phyloP scores from a whole-genome alignment of 1,139 yeast species.

The Kodamaea sp. region DNA sequence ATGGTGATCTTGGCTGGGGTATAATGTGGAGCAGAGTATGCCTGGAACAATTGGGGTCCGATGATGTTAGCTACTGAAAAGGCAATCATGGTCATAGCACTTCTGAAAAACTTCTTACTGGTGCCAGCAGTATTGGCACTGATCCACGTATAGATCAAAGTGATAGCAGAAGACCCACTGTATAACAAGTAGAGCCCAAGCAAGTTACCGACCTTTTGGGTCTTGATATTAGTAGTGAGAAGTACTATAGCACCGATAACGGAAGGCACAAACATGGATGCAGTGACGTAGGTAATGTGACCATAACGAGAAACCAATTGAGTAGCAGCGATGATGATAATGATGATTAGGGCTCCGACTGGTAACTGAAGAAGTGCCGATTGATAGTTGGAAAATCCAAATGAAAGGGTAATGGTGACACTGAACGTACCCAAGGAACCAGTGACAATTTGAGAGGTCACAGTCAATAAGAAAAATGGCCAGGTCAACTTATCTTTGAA shows the following conservation, averaged over 20 bases:
- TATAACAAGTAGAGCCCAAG: conserved; percentile 37
- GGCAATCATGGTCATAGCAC: conserved; percentile 27
- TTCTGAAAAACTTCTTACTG: conserved; percentile 17
- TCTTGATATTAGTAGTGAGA: conserved; percentile 18
- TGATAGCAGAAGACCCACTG: conserved; percentile 23
- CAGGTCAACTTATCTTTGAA: conserved; percentile 38
- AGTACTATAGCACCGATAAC: conserved; percentile 39
- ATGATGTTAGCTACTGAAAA: conserved; percentile 38
- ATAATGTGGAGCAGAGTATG: conserved; percentile 29
- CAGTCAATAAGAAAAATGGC: conserved; percentile 36
- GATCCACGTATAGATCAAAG: conserved; percentile 21
- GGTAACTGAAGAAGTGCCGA: conserved; percentile 46
- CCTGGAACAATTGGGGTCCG: conserved; percentile 43
- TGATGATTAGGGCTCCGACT: conserved; percentile 37
- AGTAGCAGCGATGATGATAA: conserved; percentile 34
- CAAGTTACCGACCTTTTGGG: conserved; percentile 32
- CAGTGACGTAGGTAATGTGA: conserved; percentile 27
- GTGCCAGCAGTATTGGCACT: conserved; percentile 20
- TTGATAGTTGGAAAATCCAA: conserved; percentile 34
- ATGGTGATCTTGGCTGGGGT: conserved; percentile 38
- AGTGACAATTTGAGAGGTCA: conserved; percentile 40
- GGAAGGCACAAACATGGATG: conserved; percentile 37
- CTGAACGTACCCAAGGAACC: conserved; percentile 45
- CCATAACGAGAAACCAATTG: conserved; percentile 30
- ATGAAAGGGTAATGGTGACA: conserved; percentile 39